phyloP scores from a whole-genome alignment of 352 stramenopile species.

The Phytopythium montanum region DNA sequence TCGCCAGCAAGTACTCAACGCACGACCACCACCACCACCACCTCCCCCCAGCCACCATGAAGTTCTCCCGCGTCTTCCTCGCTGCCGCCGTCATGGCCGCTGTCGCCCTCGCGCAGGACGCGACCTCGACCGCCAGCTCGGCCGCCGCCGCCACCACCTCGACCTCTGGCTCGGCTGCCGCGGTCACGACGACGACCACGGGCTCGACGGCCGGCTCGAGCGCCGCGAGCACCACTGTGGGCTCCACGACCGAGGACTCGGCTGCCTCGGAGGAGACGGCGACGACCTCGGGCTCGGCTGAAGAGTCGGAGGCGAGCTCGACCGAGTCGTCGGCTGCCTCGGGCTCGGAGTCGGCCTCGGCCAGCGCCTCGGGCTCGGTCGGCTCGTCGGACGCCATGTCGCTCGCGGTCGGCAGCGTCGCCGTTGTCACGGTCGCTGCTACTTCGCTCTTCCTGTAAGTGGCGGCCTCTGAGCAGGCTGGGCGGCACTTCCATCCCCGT shows the following conservation, averaged over 20 bases:
- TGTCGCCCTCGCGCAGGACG: constrained; percentile 1
- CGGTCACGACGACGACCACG: not conserved
- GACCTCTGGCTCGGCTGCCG: not conserved
- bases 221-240: constrained; percentile 1
- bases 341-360: constrained; percentile 4
- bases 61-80: constrained; percentile 14
- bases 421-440: constrained; percentile 13
- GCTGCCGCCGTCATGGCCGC: constrained; percentile 10
- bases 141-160: constrained; percentile 1
- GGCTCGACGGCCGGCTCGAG: constrained; percentile 4
- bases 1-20: constrained; percentile 13
- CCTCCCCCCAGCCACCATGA: constrained; percentile 7
- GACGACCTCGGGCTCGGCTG: not conserved
- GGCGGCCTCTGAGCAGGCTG: not conserved
- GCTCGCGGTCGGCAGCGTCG: constrained; percentile 8
- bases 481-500: not conserved
- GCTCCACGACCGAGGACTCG: constrained; percentile 10
- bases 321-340: not conserved
- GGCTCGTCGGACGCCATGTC: constrained; percentile 14
- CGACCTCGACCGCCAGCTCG: not conserved
- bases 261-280: not conserved
- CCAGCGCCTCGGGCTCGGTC: constrained; percentile 11
- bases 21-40: not conserved
- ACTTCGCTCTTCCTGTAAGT: constrained; percentile 18
- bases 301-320: constrained; percentile 1